These are phyloP conservation scores for Chrysoporthe puriensis DNA, from an alignment of 2,329 filamentous ascomycete species.

Conservation along the genomic window DNA sequence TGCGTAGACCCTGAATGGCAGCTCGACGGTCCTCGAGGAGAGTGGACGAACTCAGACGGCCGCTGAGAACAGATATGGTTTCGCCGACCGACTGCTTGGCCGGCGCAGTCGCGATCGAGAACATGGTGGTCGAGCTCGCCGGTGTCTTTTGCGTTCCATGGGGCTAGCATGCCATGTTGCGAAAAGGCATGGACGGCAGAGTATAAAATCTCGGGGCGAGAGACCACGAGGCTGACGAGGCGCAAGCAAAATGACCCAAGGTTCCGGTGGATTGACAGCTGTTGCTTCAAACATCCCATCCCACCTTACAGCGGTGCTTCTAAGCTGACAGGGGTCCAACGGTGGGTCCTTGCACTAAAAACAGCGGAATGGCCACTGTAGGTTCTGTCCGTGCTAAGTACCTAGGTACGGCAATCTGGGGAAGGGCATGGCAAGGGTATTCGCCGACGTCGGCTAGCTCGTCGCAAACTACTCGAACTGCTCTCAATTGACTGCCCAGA, in stretches of 20 bases:
- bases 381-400: background rate
- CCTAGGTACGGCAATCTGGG: conserved; percentile 7
- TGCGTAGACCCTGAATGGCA: conserved; percentile 88
- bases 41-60: conserved; percentile 84
- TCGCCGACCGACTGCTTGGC: conserved; percentile 95
- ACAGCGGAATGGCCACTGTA: background rate
- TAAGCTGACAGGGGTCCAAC: conserved; percentile 11
- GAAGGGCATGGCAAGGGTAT: conserved; percentile 2
- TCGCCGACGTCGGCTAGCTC: conserved; percentile 14
- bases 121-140: conserved; percentile 49
- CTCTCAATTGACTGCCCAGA: background rate
- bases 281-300: conserved; percentile 15
- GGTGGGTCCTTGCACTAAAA: conserved; percentile 9
- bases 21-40: conserved; percentile 92
- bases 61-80: conserved; percentile 88
- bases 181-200: background rate
- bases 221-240: conserved; percentile 3
- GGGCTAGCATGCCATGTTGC: conserved; percentile 14
- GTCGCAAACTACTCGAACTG: background rate
- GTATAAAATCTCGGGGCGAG: conserved; percentile 1
- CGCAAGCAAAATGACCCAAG: background rate
- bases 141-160: conserved; percentile 22
- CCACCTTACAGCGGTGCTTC: conserved; percentile 9
- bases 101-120: conserved; percentile 72
- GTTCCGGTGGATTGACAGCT: conserved; percentile 13